phyloP scores from a whole-genome alignment of 2,329 filamentous ascomycete species.

The Dothideomycetidae sp. region DNA sequence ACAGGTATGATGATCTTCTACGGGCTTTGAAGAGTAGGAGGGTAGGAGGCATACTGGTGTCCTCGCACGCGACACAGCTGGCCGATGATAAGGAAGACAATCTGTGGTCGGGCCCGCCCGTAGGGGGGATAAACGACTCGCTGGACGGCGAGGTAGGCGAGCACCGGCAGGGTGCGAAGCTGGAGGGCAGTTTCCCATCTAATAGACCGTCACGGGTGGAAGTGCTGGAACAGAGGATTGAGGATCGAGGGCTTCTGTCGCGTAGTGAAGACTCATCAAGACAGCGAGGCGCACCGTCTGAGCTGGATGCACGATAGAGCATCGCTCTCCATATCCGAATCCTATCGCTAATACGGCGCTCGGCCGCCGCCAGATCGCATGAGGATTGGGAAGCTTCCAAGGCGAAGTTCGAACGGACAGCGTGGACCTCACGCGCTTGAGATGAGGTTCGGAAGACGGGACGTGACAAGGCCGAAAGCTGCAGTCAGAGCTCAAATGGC shows the following conservation, averaged over 20 bases:
- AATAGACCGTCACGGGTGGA: slow-evolving; percentile 1
- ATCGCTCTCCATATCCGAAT: no score
- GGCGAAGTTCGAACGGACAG: no score
- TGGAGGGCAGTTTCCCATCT: slow-evolving; percentile 1
- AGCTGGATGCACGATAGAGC: no score
- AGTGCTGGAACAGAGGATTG: background rate
- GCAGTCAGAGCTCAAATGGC: no score
- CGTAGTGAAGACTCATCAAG: slow-evolving; percentile 4
- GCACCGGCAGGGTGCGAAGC: background rate
- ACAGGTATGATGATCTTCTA: slow-evolving; percentile 8
- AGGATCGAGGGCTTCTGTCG: slow-evolving; percentile 1
- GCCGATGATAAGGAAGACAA: background rate
- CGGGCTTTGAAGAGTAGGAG: no score
- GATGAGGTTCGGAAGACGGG: no score
- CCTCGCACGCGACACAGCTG: background rate
- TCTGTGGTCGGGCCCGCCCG: slow-evolving; percentile 4
- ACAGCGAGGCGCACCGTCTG: background rate
- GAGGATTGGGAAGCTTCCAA: no score
- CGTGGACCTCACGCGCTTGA: no score
- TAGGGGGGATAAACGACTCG: slow-evolving; percentile 1
- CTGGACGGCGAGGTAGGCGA: background rate
- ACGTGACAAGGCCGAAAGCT: no score
- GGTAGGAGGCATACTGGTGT: background rate
- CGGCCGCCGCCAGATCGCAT: no score
- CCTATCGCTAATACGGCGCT: no score